Evolutionary conservation across 495 filamentous ascomycete species (phyloP), one percentile per base, ranked within the genome.

Genomic region (Jackrogersella minutella): DNA sequence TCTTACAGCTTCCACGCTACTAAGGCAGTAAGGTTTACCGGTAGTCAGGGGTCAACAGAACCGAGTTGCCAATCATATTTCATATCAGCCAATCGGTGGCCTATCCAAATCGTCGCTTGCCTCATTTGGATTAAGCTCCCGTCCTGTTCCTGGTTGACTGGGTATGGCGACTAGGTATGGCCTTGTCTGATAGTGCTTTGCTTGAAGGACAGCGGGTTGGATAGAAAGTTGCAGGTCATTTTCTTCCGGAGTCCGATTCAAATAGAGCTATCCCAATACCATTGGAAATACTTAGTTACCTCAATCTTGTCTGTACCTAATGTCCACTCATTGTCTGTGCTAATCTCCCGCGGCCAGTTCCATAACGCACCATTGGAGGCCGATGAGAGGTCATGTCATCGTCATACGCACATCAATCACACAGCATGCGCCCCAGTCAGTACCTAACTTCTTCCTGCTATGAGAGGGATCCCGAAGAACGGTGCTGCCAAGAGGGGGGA

Each of bases 281-380:
- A n/a, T n/a, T n/a, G n/a, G n/a, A n/a, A 47, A 54, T 41, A 50
- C 36, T 4, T 13, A 19, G 13, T 17, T 34, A 36, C 49, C 33
- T 65, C 52, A 62, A 71, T 49, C 47, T 50, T n/a, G 40, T 22
- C 49, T 53, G 53, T 14, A 36, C 64, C 55, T 67, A 64, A 71
- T 50, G 46, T 58, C 53, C 54, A 62, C 53, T 68, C 46, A 33
- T 33, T 50, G 51, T 58, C 66, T 54, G 21, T 70, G 63, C 49
- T 66, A 74, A 74, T 74, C 64, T 74, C 72, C 72, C 72, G 44
- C 58, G 46, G 55, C 44, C 54, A 26, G 24, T 66, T 46, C 60
- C 40, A 10, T 31, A 58, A 64, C 28, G 30, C 16, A 34, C 30
- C 47, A 51, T 34, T 46, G 41, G 41, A 46, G 41, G 21, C 21